Evolutionary conservation across 164 flowering plant species (phyloP).

Genomic region (Kingdonia uniflora): DNA sequence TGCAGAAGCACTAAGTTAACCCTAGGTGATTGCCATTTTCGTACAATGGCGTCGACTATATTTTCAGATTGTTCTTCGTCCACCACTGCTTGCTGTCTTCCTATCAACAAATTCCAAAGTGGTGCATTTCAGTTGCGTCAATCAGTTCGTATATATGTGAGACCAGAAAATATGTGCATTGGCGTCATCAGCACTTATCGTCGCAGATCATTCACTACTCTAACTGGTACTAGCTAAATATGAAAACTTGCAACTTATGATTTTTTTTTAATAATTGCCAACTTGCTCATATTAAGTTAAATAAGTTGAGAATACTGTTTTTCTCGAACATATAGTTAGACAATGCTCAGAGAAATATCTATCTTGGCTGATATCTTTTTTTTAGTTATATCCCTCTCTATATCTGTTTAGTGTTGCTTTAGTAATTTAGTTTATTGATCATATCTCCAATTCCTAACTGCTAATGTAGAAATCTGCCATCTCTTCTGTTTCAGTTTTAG

Average conservation of each 20-base stretch:
- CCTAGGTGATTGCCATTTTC: background rate
- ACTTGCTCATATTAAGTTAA: background rate
- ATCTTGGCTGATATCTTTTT: too few relatives aligned
- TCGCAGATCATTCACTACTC: conserved; percentile 1
- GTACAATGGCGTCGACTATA: conserved; percentile 19
- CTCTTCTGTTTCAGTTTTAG: background rate
- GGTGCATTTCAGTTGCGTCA: conserved; percentile 12
- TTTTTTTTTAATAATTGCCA: background rate
- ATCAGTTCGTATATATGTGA: conserved; percentile 9
- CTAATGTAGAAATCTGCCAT: background rate
- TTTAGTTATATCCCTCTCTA: too few relatives aligned
- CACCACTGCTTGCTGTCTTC: conserved; percentile 29
- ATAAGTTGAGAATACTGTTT: too few relatives aligned
- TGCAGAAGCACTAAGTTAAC: background rate
- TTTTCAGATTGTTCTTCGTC: conserved; percentile 33
- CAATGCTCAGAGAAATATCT: too few relatives aligned
- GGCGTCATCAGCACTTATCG: conserved; percentile 5
- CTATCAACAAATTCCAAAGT: conserved; percentile 12
- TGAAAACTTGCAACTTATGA: background rate
- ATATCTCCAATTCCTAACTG: background rate
- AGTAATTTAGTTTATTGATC: too few relatives aligned
- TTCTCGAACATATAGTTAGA: too few relatives aligned
- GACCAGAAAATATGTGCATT: background rate
- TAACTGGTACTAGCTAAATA: conserved; percentile 16
- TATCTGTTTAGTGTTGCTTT: too few relatives aligned